Conservation (phyloP, 2,329 filamentous ascomycete species). For the Beauveria sp. region DNA sequence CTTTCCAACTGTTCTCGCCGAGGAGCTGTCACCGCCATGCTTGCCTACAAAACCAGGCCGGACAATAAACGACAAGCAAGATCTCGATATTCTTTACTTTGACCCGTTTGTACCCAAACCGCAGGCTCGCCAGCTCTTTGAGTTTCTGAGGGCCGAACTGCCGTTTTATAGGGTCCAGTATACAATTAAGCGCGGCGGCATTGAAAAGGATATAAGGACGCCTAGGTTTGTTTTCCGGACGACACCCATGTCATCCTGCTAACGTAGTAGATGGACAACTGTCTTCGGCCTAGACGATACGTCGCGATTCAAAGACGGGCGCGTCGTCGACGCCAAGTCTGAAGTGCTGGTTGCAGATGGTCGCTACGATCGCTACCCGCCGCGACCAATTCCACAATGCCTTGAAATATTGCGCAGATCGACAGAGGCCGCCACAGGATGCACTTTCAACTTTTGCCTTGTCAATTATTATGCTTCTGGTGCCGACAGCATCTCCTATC, state of each 20-base stretch:
- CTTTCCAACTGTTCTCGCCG: constrained; percentile 31
- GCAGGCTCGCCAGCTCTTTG: constrained; percentile 53
- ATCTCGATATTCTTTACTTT: constrained; percentile 69
- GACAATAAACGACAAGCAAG: constrained; percentile 56
- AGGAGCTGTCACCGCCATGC: constrained; percentile 31
- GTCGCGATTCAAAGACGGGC: constrained; percentile 45
- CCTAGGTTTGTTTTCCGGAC: constrained; percentile 29
- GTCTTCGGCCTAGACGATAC: constrained; percentile 56
- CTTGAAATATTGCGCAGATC: constrained; percentile 54
- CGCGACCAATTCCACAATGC: constrained; percentile 64
- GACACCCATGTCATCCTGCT: neutral
- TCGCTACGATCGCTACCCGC: constrained; percentile 45
- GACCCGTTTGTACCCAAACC: constrained; percentile 59
- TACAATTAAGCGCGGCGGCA: constrained; percentile 57
- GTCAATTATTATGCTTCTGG: constrained; percentile 80
- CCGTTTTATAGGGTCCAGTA: constrained; percentile 73
- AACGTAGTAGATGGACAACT: constrained; percentile 37
- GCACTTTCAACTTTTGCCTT: constrained; percentile 68
- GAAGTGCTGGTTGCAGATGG: constrained; percentile 39
- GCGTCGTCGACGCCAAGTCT: constrained; percentile 37
- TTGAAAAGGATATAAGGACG: constrained; percentile 53
- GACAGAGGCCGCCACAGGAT: constrained; percentile 59
- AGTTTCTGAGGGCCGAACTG: constrained; percentile 61
- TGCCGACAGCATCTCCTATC: constrained; percentile 68
- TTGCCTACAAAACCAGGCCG: constrained; percentile 45